A percentile compares a stretch with the other conserved stretches of the same genome.
Evolutionary conservation across 2,329 filamentous ascomycete species (phyloP).

Genomic region (Metarhizium sp.): DNA sequence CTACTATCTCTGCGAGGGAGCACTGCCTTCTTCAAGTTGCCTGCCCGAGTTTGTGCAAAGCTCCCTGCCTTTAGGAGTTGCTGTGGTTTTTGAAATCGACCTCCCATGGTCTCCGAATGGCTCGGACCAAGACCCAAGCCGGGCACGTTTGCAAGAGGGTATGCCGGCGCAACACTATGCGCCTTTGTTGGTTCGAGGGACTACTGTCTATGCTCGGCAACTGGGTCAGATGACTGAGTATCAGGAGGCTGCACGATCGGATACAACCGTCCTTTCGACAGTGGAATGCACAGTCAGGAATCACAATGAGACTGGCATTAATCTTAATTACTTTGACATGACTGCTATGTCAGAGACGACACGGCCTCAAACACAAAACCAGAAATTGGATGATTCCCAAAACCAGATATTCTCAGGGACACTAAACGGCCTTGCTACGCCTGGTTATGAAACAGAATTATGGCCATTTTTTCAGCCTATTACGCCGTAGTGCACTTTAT

Average conservation of each 20-base stretch:
- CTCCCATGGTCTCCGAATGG: background rate
- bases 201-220: background rate
- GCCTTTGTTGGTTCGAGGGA: background rate
- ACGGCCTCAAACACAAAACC: background rate
- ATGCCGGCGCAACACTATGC: background rate
- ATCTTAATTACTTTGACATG: background rate
- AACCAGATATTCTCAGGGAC: background rate
- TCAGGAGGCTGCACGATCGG: background rate
- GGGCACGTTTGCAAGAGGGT: background rate
- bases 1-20: background rate
- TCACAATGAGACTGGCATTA: background rate
- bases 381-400: background rate
- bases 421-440: background rate
- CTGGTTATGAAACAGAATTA: background rate
- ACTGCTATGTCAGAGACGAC: background rate
- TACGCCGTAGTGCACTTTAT: too few species aligned
- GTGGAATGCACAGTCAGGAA: background rate
- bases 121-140: background rate
- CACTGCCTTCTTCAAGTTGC: background rate
- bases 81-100: background rate
- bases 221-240: background rate
- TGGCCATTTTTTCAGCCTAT: background rate
- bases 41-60: background rate
- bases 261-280: background rate
- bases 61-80: background rate